Percentiles rank a stretch among this genome's conserved stretches.
Evolutionary conservation across 108 stramenopile genomes (phyloP).

Genomic region (Aurantiochytrium sp.): DNA sequence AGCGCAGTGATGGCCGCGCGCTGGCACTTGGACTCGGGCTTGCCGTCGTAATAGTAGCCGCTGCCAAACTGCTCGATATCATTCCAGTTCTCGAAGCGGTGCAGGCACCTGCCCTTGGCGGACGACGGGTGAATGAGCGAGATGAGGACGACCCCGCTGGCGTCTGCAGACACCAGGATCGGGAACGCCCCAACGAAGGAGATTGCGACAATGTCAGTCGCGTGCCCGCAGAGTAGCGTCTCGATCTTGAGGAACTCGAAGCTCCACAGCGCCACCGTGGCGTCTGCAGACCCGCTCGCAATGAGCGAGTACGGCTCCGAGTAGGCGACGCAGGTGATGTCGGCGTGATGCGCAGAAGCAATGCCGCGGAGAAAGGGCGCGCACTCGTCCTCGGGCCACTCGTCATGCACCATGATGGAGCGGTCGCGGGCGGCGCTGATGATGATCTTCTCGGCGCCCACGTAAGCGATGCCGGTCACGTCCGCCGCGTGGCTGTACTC

Average conservation of each 20-base stretch:
- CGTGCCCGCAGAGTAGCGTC: background rate
- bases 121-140: background rate
- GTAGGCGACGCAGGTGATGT: background rate
- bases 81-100: constrained; percentile 19
- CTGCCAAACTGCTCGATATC: background rate
- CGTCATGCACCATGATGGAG: background rate
- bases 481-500: background rate
- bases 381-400: constrained; percentile 12
- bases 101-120: background rate
- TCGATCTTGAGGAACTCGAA: constrained; percentile 12
- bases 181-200: background rate
- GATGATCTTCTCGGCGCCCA: constrained; percentile 6
- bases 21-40: background rate
- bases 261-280: background rate
- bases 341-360: background rate
- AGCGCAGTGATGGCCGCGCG: background rate
- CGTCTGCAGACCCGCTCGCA: background rate
- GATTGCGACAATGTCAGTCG: background rate
- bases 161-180: background rate
- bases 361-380: background rate
- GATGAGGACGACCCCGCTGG: background rate
- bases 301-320: background rate
- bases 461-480: constrained; percentile 1
- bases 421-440: constrained; percentile 4
- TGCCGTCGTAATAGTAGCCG: background rate